These are phyloP conservation scores for Elymus sibiricus DNA, from an alignment of 176 grass and related monocot genomes.

Conservation along the genomic window DNA sequence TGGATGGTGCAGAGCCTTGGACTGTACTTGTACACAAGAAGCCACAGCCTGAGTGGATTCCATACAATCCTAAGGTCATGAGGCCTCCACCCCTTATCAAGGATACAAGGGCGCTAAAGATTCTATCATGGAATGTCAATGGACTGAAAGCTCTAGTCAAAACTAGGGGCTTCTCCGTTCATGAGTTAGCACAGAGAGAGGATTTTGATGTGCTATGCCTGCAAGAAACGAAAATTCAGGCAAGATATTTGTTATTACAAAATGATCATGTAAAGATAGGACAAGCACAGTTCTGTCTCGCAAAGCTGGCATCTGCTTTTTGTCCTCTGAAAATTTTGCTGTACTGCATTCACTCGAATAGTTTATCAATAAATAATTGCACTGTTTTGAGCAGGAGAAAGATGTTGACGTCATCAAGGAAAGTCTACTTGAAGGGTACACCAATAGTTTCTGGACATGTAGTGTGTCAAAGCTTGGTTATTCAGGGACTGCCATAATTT, in stretches of 20 bases:
- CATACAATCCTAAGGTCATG: conserved; percentile 86
- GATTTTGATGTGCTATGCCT: conserved; percentile 95
- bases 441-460: conserved; percentile 95
- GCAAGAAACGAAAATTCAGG: conserved; percentile 99
- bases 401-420: conserved; percentile 84
- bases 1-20: conserved; percentile 65
- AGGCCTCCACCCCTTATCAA: conserved; percentile 69
- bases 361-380: conserved; percentile 13
- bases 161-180: conserved; percentile 61
- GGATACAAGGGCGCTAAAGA: conserved; percentile 58
- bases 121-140: conserved; percentile 96
- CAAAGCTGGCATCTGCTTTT: background rate
- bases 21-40: conserved; percentile 84
- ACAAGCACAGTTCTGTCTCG: background rate
- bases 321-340: conserved; percentile 13
- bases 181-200: conserved; percentile 79
- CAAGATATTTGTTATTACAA: conserved; percentile 23
- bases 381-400: conserved; percentile 70
- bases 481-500: conserved; percentile 95
- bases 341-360: background rate
- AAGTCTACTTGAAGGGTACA: conserved; percentile 80
- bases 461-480: conserved; percentile 95
- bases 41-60: conserved; percentile 70
- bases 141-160: conserved; percentile 88
- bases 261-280: background rate